Evolutionary conservation across 129 eudicot genomes (phyloP), one percentile per base, ranked within the genome.

Genomic region (Tagetes patula): DNA sequence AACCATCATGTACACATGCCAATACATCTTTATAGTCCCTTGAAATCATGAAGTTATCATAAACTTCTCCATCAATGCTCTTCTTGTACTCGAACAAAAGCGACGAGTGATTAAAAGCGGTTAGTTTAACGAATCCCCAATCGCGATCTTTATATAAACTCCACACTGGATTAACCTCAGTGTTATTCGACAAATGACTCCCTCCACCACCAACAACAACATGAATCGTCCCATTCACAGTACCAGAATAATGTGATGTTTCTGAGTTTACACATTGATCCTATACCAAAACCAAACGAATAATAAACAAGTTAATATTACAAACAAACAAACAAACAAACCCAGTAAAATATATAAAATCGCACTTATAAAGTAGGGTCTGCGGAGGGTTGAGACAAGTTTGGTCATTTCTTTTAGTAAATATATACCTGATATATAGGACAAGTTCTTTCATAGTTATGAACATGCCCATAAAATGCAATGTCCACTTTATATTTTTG

Each of bases 121-220:
- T 89, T 41, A 89, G 75, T 58, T 89, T 89, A 48, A 83, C 84
- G 34, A 82, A 89, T 1, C 96, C 93, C 5, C 60, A 85, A 75
- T 89, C 96, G 2, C 4, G 48, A 53, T 89, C 96, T 69, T 83
- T 83, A 73, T 61, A 74, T 13, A 90, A 58, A 45, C 96, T 90
- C 96, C 96, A 90, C 10, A 54, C 49, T 0, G 93, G 82, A 52
- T 76, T 72, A 5, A 77, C 1, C 33, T 68, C 38, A 0, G 87
- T 37, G 75, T 79, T 87, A 32, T 61, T 56, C 0, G 90, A 58
- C 30, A 90, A 41, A 38, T 67, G 84, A 69, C 87, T 80, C 8
- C 96, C 96, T 45, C 88, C 93, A 11, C 93, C 93, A 7, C 93
- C 96, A 8, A 83, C 93, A 32, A 87, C 93, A 46, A 90, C 81